Conservation (phyloP, 306 rosid genomes). For the Adenanthera pavonina region DNA sequence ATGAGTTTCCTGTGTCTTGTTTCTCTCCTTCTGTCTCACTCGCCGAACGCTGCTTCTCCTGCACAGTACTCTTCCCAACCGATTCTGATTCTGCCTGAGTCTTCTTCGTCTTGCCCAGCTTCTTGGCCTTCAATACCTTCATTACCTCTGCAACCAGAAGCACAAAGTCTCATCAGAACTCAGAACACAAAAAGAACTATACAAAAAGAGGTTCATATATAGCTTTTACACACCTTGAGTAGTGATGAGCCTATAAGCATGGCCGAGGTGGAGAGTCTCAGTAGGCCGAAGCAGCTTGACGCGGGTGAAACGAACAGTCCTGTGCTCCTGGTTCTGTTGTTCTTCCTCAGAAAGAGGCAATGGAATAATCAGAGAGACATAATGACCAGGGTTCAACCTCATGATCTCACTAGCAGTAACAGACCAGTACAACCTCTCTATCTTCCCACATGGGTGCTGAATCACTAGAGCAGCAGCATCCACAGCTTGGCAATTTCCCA, state of each 20-base stretch:
- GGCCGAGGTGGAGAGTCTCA: conserved; percentile 90
- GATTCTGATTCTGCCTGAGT: conserved; percentile 49
- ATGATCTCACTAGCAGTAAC: conserved; percentile 82
- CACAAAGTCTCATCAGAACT: background rate
- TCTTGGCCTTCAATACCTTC: conserved; percentile 82
- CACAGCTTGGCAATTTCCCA: conserved; percentile 97
- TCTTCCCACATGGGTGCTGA: conserved; percentile 86
- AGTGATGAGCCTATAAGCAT: conserved; percentile 86
- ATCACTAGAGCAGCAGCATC: conserved; percentile 98
- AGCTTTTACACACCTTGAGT: conserved; percentile 60
- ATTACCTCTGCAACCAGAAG: conserved; percentile 67
- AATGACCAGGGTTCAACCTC: conserved; percentile 85
- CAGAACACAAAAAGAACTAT: background rate
- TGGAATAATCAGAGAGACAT: conserved; percentile 87
- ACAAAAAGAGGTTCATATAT: background rate
- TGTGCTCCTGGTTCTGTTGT: conserved; percentile 47
- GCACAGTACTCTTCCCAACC: conserved; percentile 40
- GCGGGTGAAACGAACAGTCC: conserved; percentile 70
- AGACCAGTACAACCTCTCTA: conserved; percentile 84
- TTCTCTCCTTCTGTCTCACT: conserved; percentile 46
- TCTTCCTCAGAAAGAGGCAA: conserved; percentile 62
- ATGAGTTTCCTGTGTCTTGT: conserved; percentile 41
- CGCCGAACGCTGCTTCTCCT: conserved; percentile 43
- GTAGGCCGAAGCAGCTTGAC: conserved; percentile 86
- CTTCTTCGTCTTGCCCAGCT: conserved; percentile 70